These are phyloP conservation scores for Hymenoscyphus fraxineus DNA, from an alignment of 2,329 filamentous ascomycete genomes.

Conservation along the genomic window DNA sequence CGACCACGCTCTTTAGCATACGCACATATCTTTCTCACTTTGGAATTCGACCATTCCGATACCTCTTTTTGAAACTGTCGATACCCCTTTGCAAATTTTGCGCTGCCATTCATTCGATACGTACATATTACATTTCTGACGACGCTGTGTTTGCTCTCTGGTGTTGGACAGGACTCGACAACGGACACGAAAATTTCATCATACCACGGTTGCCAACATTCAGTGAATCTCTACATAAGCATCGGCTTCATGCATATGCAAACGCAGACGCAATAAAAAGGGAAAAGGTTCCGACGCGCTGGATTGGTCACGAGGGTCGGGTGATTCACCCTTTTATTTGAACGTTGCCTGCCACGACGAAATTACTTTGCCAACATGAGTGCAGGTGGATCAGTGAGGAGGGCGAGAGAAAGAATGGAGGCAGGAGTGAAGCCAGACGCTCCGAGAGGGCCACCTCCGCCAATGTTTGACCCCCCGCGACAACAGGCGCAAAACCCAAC, in stretches of 20 bases:
- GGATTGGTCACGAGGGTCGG: slow-evolving; percentile 21
- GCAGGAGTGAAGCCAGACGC: slow-evolving; percentile 37
- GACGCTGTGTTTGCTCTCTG: slow-evolving; percentile 9
- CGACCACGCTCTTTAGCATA: slow-evolving; percentile 31
- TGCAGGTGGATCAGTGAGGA: slow-evolving; percentile 46
- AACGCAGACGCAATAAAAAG: slow-evolving; percentile 23
- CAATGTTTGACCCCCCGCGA: slow-evolving; percentile 21
- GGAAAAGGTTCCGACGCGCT: slow-evolving; percentile 20
- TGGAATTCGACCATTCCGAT: slow-evolving; percentile 22
- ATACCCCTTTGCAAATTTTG: slow-evolving; percentile 6
- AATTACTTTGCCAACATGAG: slow-evolving; percentile 21
- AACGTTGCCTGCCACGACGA: slow-evolving; percentile 5
- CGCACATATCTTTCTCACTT: slow-evolving; percentile 11
- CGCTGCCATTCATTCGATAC: slow-evolving; percentile 4
- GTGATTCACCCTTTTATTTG: slow-evolving; percentile 17
- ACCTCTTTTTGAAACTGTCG: not conserved
- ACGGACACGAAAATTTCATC: slow-evolving; percentile 5
- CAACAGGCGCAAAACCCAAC: slow-evolving; percentile 15
- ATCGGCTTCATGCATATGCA: slow-evolving; percentile 34
- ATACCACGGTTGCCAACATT: slow-evolving; percentile 20
- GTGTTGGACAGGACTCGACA: slow-evolving; percentile 12
- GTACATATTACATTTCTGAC: slow-evolving; percentile 6
- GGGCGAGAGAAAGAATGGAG: slow-evolving; percentile 51
- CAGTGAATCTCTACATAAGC: slow-evolving; percentile 16
- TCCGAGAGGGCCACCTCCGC: slow-evolving; percentile 20